Percentiles rank a stretch among this genome's conserved stretches.
Evolutionary conservation across 352 stramenopile species (phyloP).

Genomic region (Phytopythium kandeliae): DNA sequence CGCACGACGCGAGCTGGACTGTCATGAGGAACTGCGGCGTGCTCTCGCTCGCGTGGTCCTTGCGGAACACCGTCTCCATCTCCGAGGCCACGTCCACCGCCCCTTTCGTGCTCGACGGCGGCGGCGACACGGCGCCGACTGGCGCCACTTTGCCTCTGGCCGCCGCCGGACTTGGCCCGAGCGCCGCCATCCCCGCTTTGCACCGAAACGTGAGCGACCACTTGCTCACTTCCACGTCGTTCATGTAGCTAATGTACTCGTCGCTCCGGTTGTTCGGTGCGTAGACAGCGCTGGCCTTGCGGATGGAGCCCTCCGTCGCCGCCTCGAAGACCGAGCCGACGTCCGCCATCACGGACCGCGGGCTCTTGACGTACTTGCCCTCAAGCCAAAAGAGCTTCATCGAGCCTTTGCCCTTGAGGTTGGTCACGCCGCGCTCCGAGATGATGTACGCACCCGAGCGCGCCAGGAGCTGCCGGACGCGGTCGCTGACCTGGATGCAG

Average conservation of each 20-base stretch:
- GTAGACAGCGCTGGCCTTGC: conserved; percentile 4
- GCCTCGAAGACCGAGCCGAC: conserved; percentile 30
- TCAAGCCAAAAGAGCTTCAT: conserved; percentile 67
- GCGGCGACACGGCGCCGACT: neutral
- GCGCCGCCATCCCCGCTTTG: conserved; percentile 10
- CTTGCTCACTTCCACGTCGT: conserved; percentile 46
- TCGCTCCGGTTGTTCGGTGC: conserved; percentile 44
- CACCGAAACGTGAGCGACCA: conserved; percentile 43
- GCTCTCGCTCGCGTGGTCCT: conserved; percentile 44
- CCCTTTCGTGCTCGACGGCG: conserved; percentile 24
- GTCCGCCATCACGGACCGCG: conserved; percentile 8
- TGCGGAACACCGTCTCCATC: conserved; percentile 50
- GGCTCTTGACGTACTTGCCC: conserved; percentile 26
- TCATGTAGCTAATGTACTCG: conserved; percentile 58
- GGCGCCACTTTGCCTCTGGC: neutral
- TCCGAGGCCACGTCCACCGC: conserved; percentile 34
- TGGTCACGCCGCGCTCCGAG: conserved; percentile 54
- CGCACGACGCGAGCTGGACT: conserved; percentile 23
- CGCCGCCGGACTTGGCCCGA: neutral
- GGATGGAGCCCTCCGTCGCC: conserved; percentile 49
- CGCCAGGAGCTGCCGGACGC: conserved; percentile 38
- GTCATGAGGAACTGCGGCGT: conserved; percentile 41
- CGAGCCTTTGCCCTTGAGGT: conserved; percentile 71
- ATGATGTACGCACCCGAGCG: conserved; percentile 46
- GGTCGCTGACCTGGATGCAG: conserved; percentile 66